Evolutionary conservation across 2,329 filamentous ascomycete species (phyloP).

Genomic region (Epichloe gansuensis): DNA sequence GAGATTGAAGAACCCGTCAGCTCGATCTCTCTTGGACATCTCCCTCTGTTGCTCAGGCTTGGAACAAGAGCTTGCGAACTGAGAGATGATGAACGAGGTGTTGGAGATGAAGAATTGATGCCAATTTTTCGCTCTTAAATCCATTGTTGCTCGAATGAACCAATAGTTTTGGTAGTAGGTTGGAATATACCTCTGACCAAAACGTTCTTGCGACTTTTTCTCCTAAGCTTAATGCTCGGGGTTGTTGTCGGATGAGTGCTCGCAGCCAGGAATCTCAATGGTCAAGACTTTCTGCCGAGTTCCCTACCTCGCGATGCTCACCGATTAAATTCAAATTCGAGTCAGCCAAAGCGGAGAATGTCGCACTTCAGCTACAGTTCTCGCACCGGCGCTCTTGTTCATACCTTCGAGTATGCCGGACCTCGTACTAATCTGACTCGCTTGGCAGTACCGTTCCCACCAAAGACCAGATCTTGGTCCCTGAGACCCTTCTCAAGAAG

Average conservation of each 20-base stretch:
- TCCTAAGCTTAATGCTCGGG: constrained; percentile 36
- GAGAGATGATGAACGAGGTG: constrained; percentile 55
- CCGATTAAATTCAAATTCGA: constrained; percentile 72
- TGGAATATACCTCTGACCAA: constrained; percentile 15
- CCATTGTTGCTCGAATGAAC: constrained; percentile 43
- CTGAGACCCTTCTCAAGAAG: constrained; percentile 99
- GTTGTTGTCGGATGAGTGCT: constrained; percentile 64
- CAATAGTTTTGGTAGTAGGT: constrained; percentile 7
- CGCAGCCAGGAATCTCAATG: background rate
- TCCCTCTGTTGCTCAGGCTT: constrained; percentile 42
- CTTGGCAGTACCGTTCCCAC: constrained; percentile 70
- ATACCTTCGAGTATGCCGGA: constrained; percentile 49
- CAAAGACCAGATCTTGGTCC: constrained; percentile 90
- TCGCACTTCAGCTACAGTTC: constrained; percentile 85
- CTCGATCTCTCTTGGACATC: constrained; percentile 61
- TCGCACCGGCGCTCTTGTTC: constrained; percentile 66
- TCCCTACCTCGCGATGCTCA: constrained; percentile 35
- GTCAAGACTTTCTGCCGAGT: constrained; percentile 2
- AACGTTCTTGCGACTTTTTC: constrained; percentile 20
- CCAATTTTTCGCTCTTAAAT: constrained; percentile 59
- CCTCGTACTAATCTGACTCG: constrained; percentile 65
- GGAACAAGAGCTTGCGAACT: constrained; percentile 31
- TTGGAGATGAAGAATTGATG: constrained; percentile 58
- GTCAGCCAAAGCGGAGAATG: constrained; percentile 84
- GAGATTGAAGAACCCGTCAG: constrained; percentile 40